Percentiles rank a stretch among this genome's conserved stretches.
Evolutionary conservation across 1,284 basidiomycete genomes (phyloP).

Genomic region (Austroboletus sp.): DNA sequence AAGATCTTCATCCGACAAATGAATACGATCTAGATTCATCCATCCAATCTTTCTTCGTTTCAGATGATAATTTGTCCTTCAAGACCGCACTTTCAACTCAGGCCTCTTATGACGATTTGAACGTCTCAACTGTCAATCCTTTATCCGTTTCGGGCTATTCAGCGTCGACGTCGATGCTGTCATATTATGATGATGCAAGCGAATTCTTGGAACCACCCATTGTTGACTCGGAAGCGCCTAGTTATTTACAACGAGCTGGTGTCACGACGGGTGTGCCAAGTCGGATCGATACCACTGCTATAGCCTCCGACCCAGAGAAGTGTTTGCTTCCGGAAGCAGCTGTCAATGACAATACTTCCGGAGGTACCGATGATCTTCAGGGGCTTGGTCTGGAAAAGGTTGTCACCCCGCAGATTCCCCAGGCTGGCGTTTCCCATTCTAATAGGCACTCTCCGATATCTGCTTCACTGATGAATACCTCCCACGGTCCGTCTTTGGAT

Average conservation of each 20-base stretch:
- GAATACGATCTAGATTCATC: slow-evolving; percentile 11
- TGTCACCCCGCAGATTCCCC: background rate
- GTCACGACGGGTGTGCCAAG: background rate
- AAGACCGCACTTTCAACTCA: slow-evolving; percentile 26
- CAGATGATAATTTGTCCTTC: slow-evolving; percentile 23
- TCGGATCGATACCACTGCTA: background rate
- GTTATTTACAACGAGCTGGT: background rate
- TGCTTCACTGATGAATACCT: background rate
- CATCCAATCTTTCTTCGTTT: slow-evolving; percentile 15
- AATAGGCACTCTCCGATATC: background rate
- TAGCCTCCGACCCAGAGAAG: slow-evolving; percentile 1
- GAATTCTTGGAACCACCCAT: slow-evolving; percentile 6
- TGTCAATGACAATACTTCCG: background rate
- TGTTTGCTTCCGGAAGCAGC: background rate
- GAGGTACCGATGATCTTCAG: background rate
- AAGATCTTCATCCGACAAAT: slow-evolving; percentile 10
- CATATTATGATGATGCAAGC: slow-evolving; percentile 15
- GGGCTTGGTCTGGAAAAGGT: background rate
- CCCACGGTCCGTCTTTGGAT: background rate
- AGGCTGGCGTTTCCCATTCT: background rate
- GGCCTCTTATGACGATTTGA: slow-evolving; percentile 20
- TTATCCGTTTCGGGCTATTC: slow-evolving; percentile 17
- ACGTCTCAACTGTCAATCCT: slow-evolving; percentile 14
- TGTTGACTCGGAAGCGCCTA: background rate
- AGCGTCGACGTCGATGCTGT: slow-evolving; percentile 19